Conservation (phyloP, 768 basidiomycete species). For the Lactifluus volemus region DNA sequence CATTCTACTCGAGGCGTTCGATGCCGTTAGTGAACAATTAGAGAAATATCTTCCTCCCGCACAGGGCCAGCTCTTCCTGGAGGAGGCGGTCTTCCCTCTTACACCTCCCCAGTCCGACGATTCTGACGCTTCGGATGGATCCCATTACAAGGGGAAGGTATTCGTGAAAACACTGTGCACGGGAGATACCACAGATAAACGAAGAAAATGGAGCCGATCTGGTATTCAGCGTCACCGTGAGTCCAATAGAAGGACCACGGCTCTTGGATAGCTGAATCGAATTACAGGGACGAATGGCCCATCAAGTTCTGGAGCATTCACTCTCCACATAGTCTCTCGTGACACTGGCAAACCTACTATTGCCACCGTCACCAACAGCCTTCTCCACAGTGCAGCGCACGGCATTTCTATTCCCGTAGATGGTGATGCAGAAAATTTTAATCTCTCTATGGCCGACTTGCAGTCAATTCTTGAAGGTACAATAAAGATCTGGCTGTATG, state of each 20-base stretch:
- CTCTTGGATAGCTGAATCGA: not conserved
- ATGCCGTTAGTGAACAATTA: conserved; percentile 25
- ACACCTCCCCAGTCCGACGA: conserved; percentile 75
- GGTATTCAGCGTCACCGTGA: conserved; percentile 18
- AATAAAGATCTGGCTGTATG: not conserved
- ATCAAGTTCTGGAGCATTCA: conserved; percentile 1
- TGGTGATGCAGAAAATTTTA: conserved; percentile 29
- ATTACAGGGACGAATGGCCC: not conserved
- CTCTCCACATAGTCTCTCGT: conserved; percentile 16
- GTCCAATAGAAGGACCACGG: not conserved
- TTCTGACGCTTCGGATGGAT: conserved; percentile 34
- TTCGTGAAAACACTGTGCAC: conserved; percentile 3
- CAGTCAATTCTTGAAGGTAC: conserved; percentile 52
- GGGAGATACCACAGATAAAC: not conserved
- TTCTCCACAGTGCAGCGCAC: conserved; percentile 4
- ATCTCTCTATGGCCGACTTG: conserved; percentile 31
- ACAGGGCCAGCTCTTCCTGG: conserved; percentile 30
- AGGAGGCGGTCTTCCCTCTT: conserved; percentile 59
- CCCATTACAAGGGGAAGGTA: not conserved
- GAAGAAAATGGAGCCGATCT: conserved; percentile 2
- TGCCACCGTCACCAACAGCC: conserved; percentile 10
- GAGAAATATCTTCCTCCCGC: conserved; percentile 18
- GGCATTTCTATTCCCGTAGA: conserved; percentile 1
- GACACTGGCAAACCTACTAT: conserved; percentile 19
- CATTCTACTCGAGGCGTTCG: conserved; percentile 4